Conservation (phyloP, 1,139 yeast species). For the Geotrichum cucujoidarum region DNA sequence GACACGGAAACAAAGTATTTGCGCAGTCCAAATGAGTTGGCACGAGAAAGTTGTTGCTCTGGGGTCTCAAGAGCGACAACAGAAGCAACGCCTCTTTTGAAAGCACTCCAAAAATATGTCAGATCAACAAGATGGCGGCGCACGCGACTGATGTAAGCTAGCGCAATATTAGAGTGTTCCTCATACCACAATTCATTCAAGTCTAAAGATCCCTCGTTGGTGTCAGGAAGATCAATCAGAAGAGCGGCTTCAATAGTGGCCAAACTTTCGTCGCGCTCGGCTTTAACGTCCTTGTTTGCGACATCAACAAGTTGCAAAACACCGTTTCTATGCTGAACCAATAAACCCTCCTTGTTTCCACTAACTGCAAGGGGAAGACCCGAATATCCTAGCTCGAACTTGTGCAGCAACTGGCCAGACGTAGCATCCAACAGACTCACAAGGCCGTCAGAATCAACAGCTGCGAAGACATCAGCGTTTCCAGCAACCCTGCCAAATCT, state of each 20-base stretch:
- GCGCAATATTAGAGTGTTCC: slow-evolving; percentile 37
- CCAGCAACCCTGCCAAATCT: slow-evolving; percentile 7
- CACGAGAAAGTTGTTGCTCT: slow-evolving; percentile 3
- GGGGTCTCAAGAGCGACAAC: slow-evolving; percentile 6
- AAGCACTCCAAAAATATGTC: slow-evolving; percentile 2
- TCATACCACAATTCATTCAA: slow-evolving; percentile 42
- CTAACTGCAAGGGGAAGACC: background rate
- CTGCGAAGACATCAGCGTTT: slow-evolving; percentile 3
- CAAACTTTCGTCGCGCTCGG: slow-evolving; percentile 49
- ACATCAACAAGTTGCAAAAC: slow-evolving; percentile 16
- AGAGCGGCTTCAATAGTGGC: slow-evolving; percentile 40
- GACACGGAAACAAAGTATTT: slow-evolving; percentile 47
- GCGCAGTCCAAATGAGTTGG: slow-evolving; percentile 46
- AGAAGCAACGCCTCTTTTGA: background rate
- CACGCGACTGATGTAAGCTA: slow-evolving; percentile 45
- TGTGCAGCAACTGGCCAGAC: background rate
- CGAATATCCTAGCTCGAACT: background rate
- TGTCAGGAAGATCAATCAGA: slow-evolving; percentile 39
- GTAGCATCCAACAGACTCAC: slow-evolving; percentile 1
- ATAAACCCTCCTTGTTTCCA: background rate
- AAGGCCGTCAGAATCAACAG: background rate
- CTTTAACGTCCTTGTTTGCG: slow-evolving; percentile 23
- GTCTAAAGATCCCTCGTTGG: slow-evolving; percentile 34
- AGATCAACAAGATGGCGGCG: slow-evolving; percentile 37
- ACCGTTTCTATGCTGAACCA: slow-evolving; percentile 20